Base-by-base conservation (phyloP, 2,329 filamentous ascomycete species). In the Hymenoscyphus scutula region DNA sequence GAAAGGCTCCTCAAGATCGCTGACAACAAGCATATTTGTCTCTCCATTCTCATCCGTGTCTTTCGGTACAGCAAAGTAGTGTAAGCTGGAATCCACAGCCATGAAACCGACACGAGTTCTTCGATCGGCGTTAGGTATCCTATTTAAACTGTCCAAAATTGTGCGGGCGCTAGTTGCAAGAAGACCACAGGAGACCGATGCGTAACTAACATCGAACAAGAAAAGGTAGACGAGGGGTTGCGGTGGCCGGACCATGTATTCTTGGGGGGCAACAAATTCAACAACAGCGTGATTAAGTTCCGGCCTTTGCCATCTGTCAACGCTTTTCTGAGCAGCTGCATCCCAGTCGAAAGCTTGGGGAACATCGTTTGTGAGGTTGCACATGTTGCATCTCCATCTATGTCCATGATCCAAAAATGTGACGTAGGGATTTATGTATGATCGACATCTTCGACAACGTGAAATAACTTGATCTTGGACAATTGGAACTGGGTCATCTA, bases 291-390 rank as follows among this genome's bases (percentile, higher is more conserved):
- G 89, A 79, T 99, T 99, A 65, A 99, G 82, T 75, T 99, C 95
- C 45, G 92, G 85, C 70, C 95, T 84, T 76, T 96, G 89, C 90
- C 95, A 96, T 74, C 95, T 83, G 75, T 99, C 94, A 58, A 96
- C 89, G 59, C 87, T 90, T 80, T 96, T 93, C 77, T 98, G 94
- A 60, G 92, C 83, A 53, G 91, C 89, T 37, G 92, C 89, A 77
- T 99, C 95, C 95, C 95, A 99, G 76, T 99, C 95, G 69, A 99
- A 99, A 41, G 93, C 93, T 77, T 99, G 95, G n/a, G 95, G 95
- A 45, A 98, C 94, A 71, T 99, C 95, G 75, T 99, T 99, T 70
- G 93, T 97, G 68, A 99, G 82, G 77, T 97, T 98, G 78, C 95
- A 99, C 93, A 99, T 97, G 79, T 99, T 99, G 81, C 95, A 99